Evolutionary conservation across 208 protist genomes (phyloP).

Genomic region (Blechomonas ayalai): DNA sequence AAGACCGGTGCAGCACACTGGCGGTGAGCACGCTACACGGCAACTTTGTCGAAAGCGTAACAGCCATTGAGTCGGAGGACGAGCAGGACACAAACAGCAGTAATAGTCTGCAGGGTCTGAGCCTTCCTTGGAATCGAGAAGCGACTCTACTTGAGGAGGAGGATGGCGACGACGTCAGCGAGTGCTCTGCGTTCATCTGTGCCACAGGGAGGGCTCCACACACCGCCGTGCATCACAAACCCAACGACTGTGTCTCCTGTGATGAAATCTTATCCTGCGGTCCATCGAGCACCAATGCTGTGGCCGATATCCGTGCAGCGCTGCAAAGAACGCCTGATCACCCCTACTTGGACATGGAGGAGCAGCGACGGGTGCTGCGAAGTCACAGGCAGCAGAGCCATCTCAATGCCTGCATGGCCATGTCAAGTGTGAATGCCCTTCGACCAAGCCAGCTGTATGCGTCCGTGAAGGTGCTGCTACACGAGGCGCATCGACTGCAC

Average conservation of each 20-base stretch:
- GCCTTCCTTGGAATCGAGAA: not conserved
- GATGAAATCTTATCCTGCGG: no score
- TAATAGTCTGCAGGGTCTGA: not conserved
- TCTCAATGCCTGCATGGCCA: slow-evolving; percentile 19
- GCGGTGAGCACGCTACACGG: no score
- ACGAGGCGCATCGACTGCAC: slow-evolving; percentile 34
- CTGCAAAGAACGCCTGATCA: slow-evolving; percentile 19
- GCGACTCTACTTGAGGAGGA: no score
- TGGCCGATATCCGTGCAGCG: slow-evolving; percentile 16
- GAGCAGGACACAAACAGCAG: slow-evolving; percentile 1
- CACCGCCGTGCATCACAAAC: no score
- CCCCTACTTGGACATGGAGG: slow-evolving; percentile 42
- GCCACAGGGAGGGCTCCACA: no score
- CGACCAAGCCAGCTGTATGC: slow-evolving; percentile 11
- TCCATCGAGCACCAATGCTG: no score
- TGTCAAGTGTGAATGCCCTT: slow-evolving; percentile 12
- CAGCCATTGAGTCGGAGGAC: not conserved
- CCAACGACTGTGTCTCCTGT: no score
- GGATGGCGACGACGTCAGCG: no score
- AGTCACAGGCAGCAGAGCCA: slow-evolving; percentile 15
- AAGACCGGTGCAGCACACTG: no score
- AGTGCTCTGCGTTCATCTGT: not conserved
- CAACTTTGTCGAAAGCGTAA: no score
- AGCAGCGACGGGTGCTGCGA: slow-evolving; percentile 14
- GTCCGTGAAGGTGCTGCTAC: slow-evolving; percentile 31